phyloP scores from a whole-genome alignment of 768 basidiomycete genomes.

The Gymnopilus junonius region DNA sequence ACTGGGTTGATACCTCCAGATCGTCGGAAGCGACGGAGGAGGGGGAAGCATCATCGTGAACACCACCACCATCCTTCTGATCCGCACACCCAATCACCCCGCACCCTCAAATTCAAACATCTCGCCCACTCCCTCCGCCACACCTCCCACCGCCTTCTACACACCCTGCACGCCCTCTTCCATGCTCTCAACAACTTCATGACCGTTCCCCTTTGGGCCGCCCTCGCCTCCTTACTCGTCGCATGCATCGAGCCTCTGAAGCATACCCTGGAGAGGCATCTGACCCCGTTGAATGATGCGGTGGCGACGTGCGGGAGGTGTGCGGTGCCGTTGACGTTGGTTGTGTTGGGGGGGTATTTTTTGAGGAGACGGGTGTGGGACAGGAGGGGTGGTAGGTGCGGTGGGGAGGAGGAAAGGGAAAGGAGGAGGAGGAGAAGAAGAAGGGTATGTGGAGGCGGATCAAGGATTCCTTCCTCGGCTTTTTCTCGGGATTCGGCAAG shows the following conservation, averaged over 20 bases:
- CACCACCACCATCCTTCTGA: too few relatives aligned
- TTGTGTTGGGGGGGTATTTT: slow-evolving; percentile 95
- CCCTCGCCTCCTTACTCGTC: slow-evolving; percentile 73
- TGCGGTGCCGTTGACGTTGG: slow-evolving; percentile 85
- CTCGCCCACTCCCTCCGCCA: not conserved
- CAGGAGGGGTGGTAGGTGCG: not conserved
- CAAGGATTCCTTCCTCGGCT: too few relatives aligned
- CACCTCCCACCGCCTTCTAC: not conserved
- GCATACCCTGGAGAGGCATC: slow-evolving; percentile 62
- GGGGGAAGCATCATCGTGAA: not conserved
- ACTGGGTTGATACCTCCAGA: not conserved
- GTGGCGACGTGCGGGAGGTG: slow-evolving; percentile 72
- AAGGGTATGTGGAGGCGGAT: too few relatives aligned
- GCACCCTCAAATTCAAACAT: too few relatives aligned
- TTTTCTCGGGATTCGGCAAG: too few relatives aligned
- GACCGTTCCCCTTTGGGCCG: slow-evolving; percentile 88
- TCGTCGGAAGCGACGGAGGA: not conserved
- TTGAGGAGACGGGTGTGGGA: slow-evolving; percentile 32
- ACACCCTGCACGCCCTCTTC: not conserved
- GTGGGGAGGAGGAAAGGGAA: not conserved
- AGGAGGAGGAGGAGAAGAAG: not conserved
- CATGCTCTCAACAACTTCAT: slow-evolving; percentile 63
- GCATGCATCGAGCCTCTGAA: slow-evolving; percentile 59
- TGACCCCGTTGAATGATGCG: slow-evolving; percentile 71
- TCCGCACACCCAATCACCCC: too few relatives aligned